These are phyloP conservation scores for Cladosporium sp. DNA, from an alignment of 2,329 filamentous ascomycete species.

Conservation along the genomic window DNA sequence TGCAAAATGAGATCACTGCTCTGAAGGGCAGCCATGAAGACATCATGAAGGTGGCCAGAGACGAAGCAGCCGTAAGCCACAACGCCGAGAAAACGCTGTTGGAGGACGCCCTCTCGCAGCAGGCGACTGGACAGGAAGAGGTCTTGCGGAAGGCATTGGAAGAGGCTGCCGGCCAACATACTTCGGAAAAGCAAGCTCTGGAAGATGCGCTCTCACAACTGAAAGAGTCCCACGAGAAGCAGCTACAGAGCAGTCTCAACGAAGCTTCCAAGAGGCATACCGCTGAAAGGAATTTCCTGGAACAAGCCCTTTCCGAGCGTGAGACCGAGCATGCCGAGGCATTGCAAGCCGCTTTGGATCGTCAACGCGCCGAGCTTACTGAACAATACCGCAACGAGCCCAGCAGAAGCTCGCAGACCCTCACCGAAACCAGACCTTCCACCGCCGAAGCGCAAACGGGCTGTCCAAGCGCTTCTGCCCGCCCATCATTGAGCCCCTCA, in stretches of 20 bases:
- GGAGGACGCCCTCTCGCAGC: slow-evolving; percentile 5
- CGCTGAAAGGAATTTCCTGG: slow-evolving; percentile 6
- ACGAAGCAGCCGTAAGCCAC: slow-evolving; percentile 10
- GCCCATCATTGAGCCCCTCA: slow-evolving; percentile 1
- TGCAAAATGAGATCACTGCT: background rate
- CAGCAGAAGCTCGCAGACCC: background rate
- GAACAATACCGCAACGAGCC: slow-evolving; percentile 3
- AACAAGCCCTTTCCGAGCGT: slow-evolving; percentile 13
- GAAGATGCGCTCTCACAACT: slow-evolving; percentile 4
- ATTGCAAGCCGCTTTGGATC: slow-evolving; percentile 9
- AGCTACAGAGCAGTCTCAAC: background rate
- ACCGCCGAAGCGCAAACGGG: background rate
- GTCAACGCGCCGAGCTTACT: slow-evolving; percentile 1
- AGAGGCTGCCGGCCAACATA: slow-evolving; percentile 3
- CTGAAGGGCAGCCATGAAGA: slow-evolving; percentile 7
- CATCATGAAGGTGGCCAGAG: background rate
- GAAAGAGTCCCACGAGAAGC: slow-evolving; percentile 15
- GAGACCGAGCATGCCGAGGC: slow-evolving; percentile 6
- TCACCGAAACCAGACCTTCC: background rate
- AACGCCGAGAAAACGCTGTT: slow-evolving; percentile 4
- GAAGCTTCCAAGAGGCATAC: slow-evolving; percentile 8
- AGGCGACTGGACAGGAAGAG: background rate
- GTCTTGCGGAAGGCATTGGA: background rate
- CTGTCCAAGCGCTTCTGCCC: slow-evolving; percentile 14
- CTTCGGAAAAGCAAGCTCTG: slow-evolving; percentile 4